phyloP scores from a whole-genome alignment of 2,329 filamentous ascomycete species.

The Fusarium gaditjirri region DNA sequence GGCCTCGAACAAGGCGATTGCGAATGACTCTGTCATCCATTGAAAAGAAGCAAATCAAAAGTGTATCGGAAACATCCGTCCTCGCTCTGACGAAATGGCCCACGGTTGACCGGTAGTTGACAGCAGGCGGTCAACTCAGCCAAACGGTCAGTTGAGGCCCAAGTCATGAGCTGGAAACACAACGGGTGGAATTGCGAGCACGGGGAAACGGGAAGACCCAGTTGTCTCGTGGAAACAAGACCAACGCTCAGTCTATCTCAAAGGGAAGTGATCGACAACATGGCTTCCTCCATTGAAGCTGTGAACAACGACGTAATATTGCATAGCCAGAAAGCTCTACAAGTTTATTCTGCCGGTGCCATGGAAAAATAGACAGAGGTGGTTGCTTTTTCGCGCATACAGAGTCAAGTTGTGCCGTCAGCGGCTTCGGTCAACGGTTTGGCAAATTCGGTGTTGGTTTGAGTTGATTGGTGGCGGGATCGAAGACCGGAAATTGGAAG shows the following conservation, averaged over 20 bases:
- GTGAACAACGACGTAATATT: slow-evolving; percentile 39
- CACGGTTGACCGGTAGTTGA: slow-evolving; percentile 4
- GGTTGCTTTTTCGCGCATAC: slow-evolving; percentile 8
- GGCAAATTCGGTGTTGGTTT: slow-evolving; percentile 3
- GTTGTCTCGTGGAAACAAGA: slow-evolving; percentile 29
- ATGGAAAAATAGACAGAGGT: slow-evolving; percentile 12
- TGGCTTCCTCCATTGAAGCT: slow-evolving; percentile 14
- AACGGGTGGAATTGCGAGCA: slow-evolving; percentile 17
- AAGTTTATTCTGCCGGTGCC: slow-evolving; percentile 13
- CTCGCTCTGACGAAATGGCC: slow-evolving; percentile 26
- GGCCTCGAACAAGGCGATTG: neutral
- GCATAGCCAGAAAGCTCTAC: slow-evolving; percentile 23
- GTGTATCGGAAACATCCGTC: slow-evolving; percentile 17
- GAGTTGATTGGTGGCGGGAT: slow-evolving; percentile 28
- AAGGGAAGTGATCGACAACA: slow-evolving; percentile 38
- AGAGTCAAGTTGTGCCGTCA: slow-evolving; percentile 26
- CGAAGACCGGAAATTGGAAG: slow-evolving; percentile 3
- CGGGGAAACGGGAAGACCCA: slow-evolving; percentile 29
- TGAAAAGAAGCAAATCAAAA: neutral
- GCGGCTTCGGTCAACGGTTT: slow-evolving; percentile 29
- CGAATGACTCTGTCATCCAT: slow-evolving; percentile 8
- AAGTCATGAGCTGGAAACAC: slow-evolving; percentile 19
- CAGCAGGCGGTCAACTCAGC: slow-evolving; percentile 27
- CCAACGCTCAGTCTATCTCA: slow-evolving; percentile 18
- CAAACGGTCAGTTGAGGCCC: slow-evolving; percentile 28